A percentile compares a stretch with the other conserved stretches of the same genome.
phyloP scores from a whole-genome alignment of 2,329 filamentous ascomycete species.

The Aspergillus sergii region DNA sequence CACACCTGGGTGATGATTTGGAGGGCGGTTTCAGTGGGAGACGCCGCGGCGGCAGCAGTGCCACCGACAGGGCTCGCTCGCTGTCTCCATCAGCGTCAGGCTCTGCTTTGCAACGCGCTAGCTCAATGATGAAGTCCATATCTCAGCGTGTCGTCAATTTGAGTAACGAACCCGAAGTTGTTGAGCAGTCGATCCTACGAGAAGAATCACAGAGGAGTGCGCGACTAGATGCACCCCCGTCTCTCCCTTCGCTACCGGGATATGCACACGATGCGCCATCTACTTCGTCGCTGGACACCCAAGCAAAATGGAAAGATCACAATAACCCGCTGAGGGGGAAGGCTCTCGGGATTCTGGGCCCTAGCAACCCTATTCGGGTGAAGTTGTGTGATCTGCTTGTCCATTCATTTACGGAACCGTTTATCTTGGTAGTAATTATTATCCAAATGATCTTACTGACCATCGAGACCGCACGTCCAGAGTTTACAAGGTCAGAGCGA shows the following conservation, averaged over 20 bases:
- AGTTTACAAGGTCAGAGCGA: constrained; percentile 61
- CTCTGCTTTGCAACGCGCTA: constrained; percentile 66
- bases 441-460: constrained; percentile 86
- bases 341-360: constrained; percentile 80
- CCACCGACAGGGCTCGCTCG: constrained; percentile 50
- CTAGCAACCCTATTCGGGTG: constrained; percentile 73
- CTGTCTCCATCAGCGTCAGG: constrained; percentile 65
- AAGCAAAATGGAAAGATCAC: constrained; percentile 46
- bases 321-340: constrained; percentile 84
- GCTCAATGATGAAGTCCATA: constrained; percentile 80
- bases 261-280: constrained; percentile 48
- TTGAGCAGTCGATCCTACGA: constrained; percentile 70
- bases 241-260: constrained; percentile 51
- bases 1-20: constrained; percentile 63
- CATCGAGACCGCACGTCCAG: constrained; percentile 74
- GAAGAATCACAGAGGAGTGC: constrained; percentile 56
- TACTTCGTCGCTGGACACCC: constrained; percentile 34
- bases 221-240: constrained; percentile 55
- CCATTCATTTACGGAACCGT: constrained; percentile 81
- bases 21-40: constrained; percentile 61
- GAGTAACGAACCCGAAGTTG: constrained; percentile 84
- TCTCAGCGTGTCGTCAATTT: constrained; percentile 97
- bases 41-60: constrained; percentile 58
- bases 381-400: constrained; percentile 81
- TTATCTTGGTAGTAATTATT: constrained; percentile 84